A percentile compares a stretch with the other conserved stretches of the same genome.
These are phyloP conservation scores for Fusarium sarcochroum DNA, from an alignment of 2,329 filamentous ascomycete genomes.

Conservation along the genomic window DNA sequence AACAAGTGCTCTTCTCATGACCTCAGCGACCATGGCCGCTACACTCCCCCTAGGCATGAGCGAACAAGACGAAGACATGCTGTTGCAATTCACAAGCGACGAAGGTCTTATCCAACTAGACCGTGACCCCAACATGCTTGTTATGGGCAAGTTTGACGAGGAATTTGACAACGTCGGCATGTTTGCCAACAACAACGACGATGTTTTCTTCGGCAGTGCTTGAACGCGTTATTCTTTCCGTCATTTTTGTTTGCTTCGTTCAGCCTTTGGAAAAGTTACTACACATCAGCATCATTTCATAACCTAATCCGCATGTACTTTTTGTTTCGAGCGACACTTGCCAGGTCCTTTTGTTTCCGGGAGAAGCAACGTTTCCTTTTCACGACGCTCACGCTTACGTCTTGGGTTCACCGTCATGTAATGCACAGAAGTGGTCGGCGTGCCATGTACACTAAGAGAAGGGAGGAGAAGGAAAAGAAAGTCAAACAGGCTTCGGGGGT, in stretches of 20 bases:
- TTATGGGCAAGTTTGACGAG: constrained; percentile 69
- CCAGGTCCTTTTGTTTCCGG: constrained; percentile 16
- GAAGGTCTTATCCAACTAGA: constrained; percentile 61
- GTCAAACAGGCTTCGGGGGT: constrained; percentile 20
- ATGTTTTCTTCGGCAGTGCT: constrained; percentile 65
- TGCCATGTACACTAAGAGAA: constrained; percentile 30
- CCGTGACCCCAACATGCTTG: constrained; percentile 62
- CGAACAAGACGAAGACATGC: constrained; percentile 62
- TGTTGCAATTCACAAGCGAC: constrained; percentile 59
- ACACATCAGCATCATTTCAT: constrained; percentile 20
- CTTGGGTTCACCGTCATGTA: constrained; percentile 10
- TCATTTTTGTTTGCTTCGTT: constrained; percentile 11
- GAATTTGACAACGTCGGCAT: constrained; percentile 66
- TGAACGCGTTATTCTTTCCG: constrained; percentile 29
- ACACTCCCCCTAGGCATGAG: constrained; percentile 53
- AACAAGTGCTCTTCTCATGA: constrained; percentile 53
- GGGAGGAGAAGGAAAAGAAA: neutral
- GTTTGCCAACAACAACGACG: constrained; percentile 65
- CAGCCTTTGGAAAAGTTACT: constrained; percentile 25
- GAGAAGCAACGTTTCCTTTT: constrained; percentile 25
- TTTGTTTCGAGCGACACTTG: constrained; percentile 20
- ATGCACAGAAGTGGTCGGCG: constrained; percentile 29
- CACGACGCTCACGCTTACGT: constrained; percentile 45
- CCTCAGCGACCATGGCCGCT: constrained; percentile 52
- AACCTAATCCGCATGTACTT: constrained; percentile 36